These are phyloP conservation scores for Flueggea neowawraea DNA, from an alignment of 441 rosid genomes.

Conservation along the genomic window DNA sequence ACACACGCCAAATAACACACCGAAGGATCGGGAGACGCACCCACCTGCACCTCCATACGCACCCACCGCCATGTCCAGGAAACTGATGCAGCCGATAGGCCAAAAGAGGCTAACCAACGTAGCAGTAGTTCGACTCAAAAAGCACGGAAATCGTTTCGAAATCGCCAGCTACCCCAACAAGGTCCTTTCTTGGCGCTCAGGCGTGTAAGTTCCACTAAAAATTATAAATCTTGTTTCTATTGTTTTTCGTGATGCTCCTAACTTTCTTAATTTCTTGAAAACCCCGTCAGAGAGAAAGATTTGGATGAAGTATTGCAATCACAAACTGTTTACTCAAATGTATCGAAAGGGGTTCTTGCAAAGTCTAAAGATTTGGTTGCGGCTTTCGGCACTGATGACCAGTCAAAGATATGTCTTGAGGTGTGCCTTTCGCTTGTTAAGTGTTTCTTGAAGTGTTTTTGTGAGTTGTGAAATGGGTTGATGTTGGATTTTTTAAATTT, in stretches of 20 bases:
- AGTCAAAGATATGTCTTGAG: slow-evolving; percentile 79
- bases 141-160: slow-evolving; percentile 90
- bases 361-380: slow-evolving; percentile 72
- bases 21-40: too few species aligned
- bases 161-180: slow-evolving; percentile 98
- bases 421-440: slow-evolving; percentile 19
- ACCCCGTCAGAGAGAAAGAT: slow-evolving; percentile 70
- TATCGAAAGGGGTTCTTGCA: slow-evolving; percentile 92
- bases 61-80: slow-evolving; percentile 50
- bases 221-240: background rate
- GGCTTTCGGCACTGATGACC: slow-evolving; percentile 83
- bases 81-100: slow-evolving; percentile 83
- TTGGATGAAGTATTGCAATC: slow-evolving; percentile 97
- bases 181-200: slow-evolving; percentile 99
- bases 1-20: too few species aligned
- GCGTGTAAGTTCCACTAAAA: slow-evolving; percentile 53
- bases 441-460: background rate
- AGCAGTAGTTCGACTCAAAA: slow-evolving; percentile 91
- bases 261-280: background rate
- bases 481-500: background rate
- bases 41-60: background rate
- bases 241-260: background rate
- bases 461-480: background rate
- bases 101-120: slow-evolving; percentile 96
- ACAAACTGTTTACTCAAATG: slow-evolving; percentile 90